Conservation (phyloP, 2,329 filamentous ascomycete genomes). For the Ilyonectria destructans region DNA sequence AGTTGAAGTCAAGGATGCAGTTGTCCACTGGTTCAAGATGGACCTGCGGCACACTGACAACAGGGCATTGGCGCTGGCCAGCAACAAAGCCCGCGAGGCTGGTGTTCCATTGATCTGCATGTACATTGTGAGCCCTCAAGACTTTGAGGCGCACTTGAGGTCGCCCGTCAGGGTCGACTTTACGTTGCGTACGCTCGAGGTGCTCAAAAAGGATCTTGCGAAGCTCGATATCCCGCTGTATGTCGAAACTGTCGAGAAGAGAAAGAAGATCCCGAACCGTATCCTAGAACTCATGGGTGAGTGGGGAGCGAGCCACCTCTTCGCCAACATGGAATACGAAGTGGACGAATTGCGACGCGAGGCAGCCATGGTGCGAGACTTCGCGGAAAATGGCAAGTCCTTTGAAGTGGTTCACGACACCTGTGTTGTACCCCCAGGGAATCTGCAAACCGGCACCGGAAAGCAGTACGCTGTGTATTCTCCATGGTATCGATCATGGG, state of each 20-base stretch:
- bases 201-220: constrained; percentile 77
- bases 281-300: constrained; percentile 77
- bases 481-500: constrained; percentile 87
- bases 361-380: constrained; percentile 73
- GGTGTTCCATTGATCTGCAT: constrained; percentile 82
- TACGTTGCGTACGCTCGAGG: constrained; percentile 78
- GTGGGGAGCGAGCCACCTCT: constrained; percentile 84
- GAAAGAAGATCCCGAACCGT: constrained; percentile 73
- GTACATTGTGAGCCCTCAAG: constrained; percentile 87
- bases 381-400: constrained; percentile 75
- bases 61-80: constrained; percentile 77
- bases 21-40: constrained; percentile 93
- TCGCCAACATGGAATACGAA: constrained; percentile 91
- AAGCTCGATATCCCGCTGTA: constrained; percentile 84
- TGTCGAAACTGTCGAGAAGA: constrained; percentile 79
- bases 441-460: constrained; percentile 76
- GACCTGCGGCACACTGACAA: constrained; percentile 86
- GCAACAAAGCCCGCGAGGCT: constrained; percentile 75
- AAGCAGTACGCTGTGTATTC: constrained; percentile 89
- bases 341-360: constrained; percentile 91
- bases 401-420: constrained; percentile 86
- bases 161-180: constrained; percentile 85
- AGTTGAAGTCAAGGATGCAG: constrained; percentile 71
- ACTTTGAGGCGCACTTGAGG: constrained; percentile 86
- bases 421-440: constrained; percentile 84